Conservation (phyloP, 2,329 filamentous ascomycete species). For the Hypoxylon sp. region DNA sequence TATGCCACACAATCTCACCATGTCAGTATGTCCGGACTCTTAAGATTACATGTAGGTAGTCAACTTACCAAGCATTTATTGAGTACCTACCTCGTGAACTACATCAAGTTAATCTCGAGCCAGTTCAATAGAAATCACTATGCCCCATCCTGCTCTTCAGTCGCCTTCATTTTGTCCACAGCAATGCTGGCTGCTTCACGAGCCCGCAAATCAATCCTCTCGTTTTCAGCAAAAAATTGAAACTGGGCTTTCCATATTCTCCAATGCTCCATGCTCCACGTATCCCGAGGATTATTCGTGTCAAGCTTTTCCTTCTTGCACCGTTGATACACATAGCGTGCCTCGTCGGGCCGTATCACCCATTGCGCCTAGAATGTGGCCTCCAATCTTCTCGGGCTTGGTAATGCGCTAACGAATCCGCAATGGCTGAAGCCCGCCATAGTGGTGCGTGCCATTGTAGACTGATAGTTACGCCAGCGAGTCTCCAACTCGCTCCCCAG, state of each 20-base stretch:
- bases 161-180: constrained; percentile 7
- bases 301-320: constrained; percentile 30
- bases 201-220: constrained; percentile 21
- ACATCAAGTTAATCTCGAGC: not conserved
- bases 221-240: constrained; percentile 18
- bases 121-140: not conserved
- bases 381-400: constrained; percentile 26
- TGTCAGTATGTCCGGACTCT: not conserved
- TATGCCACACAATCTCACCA: too few relatives aligned
- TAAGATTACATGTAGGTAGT: too few relatives aligned
- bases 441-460: constrained; percentile 33
- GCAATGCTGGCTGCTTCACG: constrained; percentile 17
- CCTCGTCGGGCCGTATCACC: constrained; percentile 28
- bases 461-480: constrained; percentile 40
- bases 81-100: not conserved
- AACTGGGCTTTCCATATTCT: constrained; percentile 36
- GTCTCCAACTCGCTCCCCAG: constrained; percentile 20
- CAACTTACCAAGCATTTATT: not conserved
- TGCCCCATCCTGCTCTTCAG: constrained; percentile 9
- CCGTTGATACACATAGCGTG: constrained; percentile 24
- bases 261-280: constrained; percentile 35
- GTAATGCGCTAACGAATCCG: constrained; percentile 28
- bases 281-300: constrained; percentile 30
- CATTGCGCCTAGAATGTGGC: constrained; percentile 30
- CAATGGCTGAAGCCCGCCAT: constrained; percentile 30